phyloP scores from a whole-genome alignment of 495 filamentous ascomycete genomes.

The Copromyces sp. region DNA sequence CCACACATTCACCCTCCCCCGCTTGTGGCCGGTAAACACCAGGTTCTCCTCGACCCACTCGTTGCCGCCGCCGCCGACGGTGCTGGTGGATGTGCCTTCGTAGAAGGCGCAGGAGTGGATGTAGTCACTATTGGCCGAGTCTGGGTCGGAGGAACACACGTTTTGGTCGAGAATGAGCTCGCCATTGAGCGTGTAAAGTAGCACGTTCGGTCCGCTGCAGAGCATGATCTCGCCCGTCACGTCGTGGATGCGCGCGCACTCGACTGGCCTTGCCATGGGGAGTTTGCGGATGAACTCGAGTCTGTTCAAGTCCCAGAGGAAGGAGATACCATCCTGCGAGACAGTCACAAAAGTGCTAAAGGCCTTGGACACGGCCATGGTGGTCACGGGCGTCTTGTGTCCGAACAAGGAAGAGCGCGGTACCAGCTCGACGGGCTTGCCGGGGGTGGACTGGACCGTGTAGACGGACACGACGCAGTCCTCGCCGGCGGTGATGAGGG shows the following conservation, averaged over 20 bases:
- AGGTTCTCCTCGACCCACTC: constrained; percentile 87
- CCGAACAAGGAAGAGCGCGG: constrained; percentile 79
- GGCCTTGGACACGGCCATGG: constrained; percentile 72
- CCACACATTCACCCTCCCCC: constrained; percentile 76
- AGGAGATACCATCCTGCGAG: constrained; percentile 66
- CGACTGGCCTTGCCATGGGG: constrained; percentile 35
- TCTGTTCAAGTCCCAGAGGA: constrained; percentile 91
- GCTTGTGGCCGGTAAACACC: constrained; percentile 76
- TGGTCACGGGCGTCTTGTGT: constrained; percentile 69
- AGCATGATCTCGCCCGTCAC: constrained; percentile 80
- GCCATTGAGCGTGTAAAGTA: constrained; percentile 86
- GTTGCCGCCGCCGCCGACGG: constrained; percentile 42
- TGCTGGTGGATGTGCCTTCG: constrained; percentile 45
- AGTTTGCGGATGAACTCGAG: constrained; percentile 75
- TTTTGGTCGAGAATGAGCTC: constrained; percentile 68
- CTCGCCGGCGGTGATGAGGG: constrained; percentile 78
- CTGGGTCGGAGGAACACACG: constrained; percentile 46
- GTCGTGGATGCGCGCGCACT: constrained; percentile 82
- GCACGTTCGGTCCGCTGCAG: constrained; percentile 60
- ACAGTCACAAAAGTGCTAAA: constrained; percentile 81
- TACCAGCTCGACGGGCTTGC: constrained; percentile 67
- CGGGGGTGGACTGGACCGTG: constrained; percentile 43
- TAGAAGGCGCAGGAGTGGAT: constrained; percentile 83
- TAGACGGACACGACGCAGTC: constrained; percentile 87
- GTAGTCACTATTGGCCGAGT: constrained; percentile 44